Evolutionary conservation across 495 filamentous ascomycete species (phyloP), one percentile per base, ranked within the genome.

Genomic region (Aspergillus avenaceus): DNA sequence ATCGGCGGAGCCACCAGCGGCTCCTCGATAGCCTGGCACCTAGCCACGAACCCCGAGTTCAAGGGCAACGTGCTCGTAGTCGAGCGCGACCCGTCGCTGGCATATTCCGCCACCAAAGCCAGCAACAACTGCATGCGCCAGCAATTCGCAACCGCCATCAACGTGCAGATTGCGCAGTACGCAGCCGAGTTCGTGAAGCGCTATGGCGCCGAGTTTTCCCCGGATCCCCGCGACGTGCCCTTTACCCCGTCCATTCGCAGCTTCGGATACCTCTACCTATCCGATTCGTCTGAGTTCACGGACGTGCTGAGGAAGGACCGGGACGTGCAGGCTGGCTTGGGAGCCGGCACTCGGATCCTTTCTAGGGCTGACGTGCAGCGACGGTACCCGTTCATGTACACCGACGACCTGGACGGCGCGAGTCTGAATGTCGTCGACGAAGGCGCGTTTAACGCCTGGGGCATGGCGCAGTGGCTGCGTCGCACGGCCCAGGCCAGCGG

Each of bases 41-140:
- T 46, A 8, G 18, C 12, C 19, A 6, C 14, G 4, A 46, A 46
- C 44, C 44, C 44, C 4, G 44, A 46, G 8, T 46, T 46, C 44
- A 21, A 32, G 4, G 27, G 44, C n/a, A 32, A 26, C 12, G 44
- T 46, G 9, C 27, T 46, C 8, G 28, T 46, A n/a, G 44, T 34
- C 26, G 44, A 46, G 12, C 44, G 44, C 4, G 27, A 46, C 27
- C 28, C 44, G 9, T 32, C 44, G 11, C 26, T 46, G 26, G 26
- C 21, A 32, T 22, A 46, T 16, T 46, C 44, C 13, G 44, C 28
- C 13, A 46, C 44, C 25, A 46, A 46, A n/a, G 44, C 44, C 5
- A 46, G 44, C 14, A 46, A 46, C 28, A 34, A 46, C 27, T 46
- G 44, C 44, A 34, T 46, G 44, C 44, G 44, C 5, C 44, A 46